Evolutionary conservation across 257 asterid genomes (phyloP).

Genomic region (Solanum okadae): DNA sequence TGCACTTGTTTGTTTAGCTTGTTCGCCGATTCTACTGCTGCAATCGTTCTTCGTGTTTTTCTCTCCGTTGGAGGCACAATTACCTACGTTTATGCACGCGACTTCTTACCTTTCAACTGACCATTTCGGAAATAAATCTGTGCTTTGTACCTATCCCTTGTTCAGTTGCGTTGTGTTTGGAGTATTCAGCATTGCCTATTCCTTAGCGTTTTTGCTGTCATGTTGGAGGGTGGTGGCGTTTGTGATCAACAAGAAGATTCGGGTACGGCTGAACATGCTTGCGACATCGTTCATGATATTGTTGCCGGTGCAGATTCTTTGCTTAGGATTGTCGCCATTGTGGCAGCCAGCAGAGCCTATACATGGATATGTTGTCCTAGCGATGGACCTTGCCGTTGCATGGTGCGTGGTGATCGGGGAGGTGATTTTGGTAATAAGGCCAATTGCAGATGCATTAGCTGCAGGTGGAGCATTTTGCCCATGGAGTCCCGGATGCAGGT

Average conservation of each 20-base stretch:
- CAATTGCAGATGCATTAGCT: slow-evolving; percentile 46
- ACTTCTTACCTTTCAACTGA: slow-evolving; percentile 30
- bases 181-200: slow-evolving; percentile 37
- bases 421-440: slow-evolving; percentile 54
- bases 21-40: slow-evolving; percentile 29
- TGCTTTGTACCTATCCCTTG: slow-evolving; percentile 61
- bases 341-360: slow-evolving; percentile 38
- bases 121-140: slow-evolving; percentile 12
- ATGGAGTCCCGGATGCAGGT: slow-evolving; percentile 1
- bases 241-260: slow-evolving; percentile 60
- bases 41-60: slow-evolving; percentile 36
- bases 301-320: slow-evolving; percentile 45
- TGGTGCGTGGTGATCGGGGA: slow-evolving; percentile 44
- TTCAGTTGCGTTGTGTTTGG: slow-evolving; percentile 44
- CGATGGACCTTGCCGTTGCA: slow-evolving; percentile 35
- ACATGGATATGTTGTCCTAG: slow-evolving; percentile 29
- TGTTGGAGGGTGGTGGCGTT: slow-evolving; percentile 54
- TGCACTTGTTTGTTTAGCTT: slow-evolving; percentile 13
- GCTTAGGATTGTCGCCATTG: slow-evolving; percentile 41
- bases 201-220: slow-evolving; percentile 41
- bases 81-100: slow-evolving; percentile 41
- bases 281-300: slow-evolving; percentile 45
- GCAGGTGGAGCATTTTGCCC: slow-evolving; percentile 25
- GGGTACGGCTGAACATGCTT: slow-evolving; percentile 41
- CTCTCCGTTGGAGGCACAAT: slow-evolving; percentile 22